These are phyloP conservation scores for Suillus sp. DNA, from an alignment of 768 basidiomycete species.

Conservation along the genomic window DNA sequence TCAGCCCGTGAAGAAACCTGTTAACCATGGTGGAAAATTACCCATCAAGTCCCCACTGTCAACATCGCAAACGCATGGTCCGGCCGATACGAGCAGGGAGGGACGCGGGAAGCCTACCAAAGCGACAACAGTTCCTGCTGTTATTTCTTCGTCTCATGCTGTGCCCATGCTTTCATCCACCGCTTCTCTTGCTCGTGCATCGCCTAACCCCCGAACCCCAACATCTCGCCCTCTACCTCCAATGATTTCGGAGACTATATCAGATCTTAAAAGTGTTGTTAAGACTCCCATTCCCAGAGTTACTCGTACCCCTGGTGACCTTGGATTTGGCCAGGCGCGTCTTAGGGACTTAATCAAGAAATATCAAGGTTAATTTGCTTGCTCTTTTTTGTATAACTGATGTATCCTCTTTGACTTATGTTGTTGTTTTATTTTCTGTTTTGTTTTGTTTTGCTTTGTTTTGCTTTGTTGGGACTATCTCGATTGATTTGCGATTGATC, in stretches of 20 bases:
- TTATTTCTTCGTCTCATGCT: slow-evolving; percentile 72
- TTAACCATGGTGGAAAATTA: slow-evolving; percentile 15
- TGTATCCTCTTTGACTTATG: neutral
- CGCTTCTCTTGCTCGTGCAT: slow-evolving; percentile 67
- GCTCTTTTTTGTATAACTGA: neutral
- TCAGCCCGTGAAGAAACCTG: slow-evolving; percentile 18
- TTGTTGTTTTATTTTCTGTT: slow-evolving; percentile 3
- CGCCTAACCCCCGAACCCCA: slow-evolving; percentile 22
- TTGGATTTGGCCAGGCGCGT: slow-evolving; percentile 77
- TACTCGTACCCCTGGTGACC: slow-evolving; percentile 39
- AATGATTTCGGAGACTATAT: slow-evolving; percentile 36
- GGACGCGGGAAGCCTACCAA: slow-evolving; percentile 46
- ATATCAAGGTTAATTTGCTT: slow-evolving; percentile 53
- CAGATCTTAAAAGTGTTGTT: slow-evolving; percentile 19
- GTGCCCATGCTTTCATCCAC: slow-evolving; percentile 74
- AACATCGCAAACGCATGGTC: slow-evolving; percentile 4
- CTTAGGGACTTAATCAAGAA: slow-evolving; percentile 81
- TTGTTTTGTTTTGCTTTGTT: neutral
- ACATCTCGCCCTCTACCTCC: slow-evolving; percentile 36
- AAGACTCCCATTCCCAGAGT: slow-evolving; percentile 17
- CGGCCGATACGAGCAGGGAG: neutral
- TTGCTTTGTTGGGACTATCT: neutral
- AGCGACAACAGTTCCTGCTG: slow-evolving; percentile 66
- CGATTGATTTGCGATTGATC: slow-evolving; percentile 7
- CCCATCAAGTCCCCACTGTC: slow-evolving; percentile 14